These are phyloP conservation scores for Nidula microcarpa DNA, from an alignment of 768 basidiomycete species.

Conservation along the genomic window DNA sequence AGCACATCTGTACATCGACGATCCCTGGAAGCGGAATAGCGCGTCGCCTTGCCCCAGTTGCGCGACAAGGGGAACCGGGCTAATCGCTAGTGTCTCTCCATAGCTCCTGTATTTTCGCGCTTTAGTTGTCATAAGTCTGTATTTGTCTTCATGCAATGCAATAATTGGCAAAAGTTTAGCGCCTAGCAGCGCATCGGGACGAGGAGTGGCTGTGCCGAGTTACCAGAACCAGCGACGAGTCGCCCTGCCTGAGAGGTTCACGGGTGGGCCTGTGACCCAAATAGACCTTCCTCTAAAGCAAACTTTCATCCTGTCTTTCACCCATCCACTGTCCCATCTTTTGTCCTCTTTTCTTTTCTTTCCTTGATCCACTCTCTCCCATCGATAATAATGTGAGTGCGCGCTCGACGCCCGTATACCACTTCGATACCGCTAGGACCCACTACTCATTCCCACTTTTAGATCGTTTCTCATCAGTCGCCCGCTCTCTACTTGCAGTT, in stretches of 20 bases:
- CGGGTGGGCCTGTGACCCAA: neutral
- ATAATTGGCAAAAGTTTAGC: too few species aligned
- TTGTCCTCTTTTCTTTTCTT: conserved; percentile 9
- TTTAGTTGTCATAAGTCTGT: too few species aligned
- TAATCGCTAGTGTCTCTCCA: too few species aligned
- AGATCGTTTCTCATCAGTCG: too few species aligned
- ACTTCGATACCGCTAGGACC: neutral
- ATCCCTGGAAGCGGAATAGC: too few species aligned
- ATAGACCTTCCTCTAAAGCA: conserved; percentile 8
- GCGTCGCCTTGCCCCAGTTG: too few species aligned
- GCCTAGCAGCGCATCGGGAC: conserved; percentile 4
- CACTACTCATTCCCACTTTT: too few species aligned
- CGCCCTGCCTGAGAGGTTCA: neutral
- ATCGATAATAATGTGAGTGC: conserved; percentile 24
- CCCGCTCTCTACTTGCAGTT: too few species aligned
- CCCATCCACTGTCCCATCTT: conserved; percentile 7
- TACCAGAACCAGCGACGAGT: conserved; percentile 4
- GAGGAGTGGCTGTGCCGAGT: conserved; percentile 18
- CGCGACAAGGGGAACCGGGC: too few species aligned
- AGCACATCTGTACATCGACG: too few species aligned
- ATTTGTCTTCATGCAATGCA: too few species aligned
- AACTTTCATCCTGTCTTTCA: conserved; percentile 8
- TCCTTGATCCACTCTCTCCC: neutral
- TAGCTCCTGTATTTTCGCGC: too few species aligned
- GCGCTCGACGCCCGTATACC: conserved; percentile 10